Evolutionary conservation across 352 stramenopile species (phyloP).

Genomic region (Paralagenidium karlingii): DNA sequence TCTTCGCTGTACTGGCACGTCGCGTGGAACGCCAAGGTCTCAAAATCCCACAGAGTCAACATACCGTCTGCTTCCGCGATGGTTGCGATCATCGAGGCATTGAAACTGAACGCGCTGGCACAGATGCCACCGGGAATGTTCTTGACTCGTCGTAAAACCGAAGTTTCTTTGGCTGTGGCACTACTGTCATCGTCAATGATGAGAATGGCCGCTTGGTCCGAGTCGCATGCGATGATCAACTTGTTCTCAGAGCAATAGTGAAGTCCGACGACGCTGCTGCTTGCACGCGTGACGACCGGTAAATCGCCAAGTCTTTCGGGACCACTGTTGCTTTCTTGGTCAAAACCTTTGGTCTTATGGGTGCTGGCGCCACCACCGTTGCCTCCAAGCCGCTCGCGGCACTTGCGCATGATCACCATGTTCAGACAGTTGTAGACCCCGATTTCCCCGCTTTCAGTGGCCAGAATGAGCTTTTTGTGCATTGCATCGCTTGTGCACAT

Average conservation of each 20-base stretch:
- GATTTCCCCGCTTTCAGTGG: slow-evolving; percentile 37
- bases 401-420: slow-evolving; percentile 57
- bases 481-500: slow-evolving; percentile 35
- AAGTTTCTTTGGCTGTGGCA: slow-evolving; percentile 25
- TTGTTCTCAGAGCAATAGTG: slow-evolving; percentile 74
- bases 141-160: slow-evolving; percentile 36
- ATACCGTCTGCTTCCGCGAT: slow-evolving; percentile 16
- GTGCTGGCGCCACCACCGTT: not conserved
- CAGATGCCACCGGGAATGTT: slow-evolving; percentile 39
- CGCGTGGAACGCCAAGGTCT: slow-evolving; percentile 35
- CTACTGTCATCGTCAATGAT: slow-evolving; percentile 57
- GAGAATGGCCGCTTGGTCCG: slow-evolving; percentile 27
- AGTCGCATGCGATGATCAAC: slow-evolving; percentile 36
- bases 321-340: too few species aligned
- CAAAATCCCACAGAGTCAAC: slow-evolving; percentile 67
- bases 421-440: slow-evolving; percentile 66
- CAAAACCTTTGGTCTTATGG: not conserved
- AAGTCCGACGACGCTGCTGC: slow-evolving; percentile 34
- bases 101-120: slow-evolving; percentile 47
- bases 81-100: slow-evolving; percentile 54
- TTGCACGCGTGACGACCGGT: slow-evolving; percentile 6
- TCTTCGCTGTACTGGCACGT: slow-evolving; percentile 16
- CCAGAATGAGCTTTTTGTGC: slow-evolving; percentile 44
- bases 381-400: slow-evolving; percentile 26
- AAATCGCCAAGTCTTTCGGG: too few species aligned